Conservation (phyloP, 164 flowering plant genomes). For the Magnolia officinalis region DNA sequence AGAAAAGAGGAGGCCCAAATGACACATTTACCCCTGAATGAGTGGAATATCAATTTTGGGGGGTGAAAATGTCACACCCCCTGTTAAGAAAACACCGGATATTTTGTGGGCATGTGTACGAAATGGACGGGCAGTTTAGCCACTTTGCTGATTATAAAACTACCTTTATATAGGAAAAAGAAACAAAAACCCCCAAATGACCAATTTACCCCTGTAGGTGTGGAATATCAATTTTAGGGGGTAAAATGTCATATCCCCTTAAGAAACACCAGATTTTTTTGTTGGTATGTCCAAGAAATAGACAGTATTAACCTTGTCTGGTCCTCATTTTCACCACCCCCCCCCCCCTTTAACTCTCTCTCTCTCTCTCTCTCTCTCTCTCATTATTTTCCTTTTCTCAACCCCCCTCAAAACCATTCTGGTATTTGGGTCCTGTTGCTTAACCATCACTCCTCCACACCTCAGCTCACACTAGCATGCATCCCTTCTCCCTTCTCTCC, state of each 20-base stretch:
- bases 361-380: background rate
- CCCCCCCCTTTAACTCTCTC: too few relatives aligned
- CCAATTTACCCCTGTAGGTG: background rate
- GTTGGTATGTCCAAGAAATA: background rate
- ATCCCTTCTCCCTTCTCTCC: background rate
- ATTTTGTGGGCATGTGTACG: background rate
- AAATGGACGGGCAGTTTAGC: background rate
- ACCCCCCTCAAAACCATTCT: background rate
- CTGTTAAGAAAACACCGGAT: background rate
- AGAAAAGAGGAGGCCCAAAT: background rate
- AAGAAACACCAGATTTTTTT: constrained; percentile 3
- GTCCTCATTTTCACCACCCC: background rate
- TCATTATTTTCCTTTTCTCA: background rate
- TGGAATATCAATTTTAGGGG: background rate
- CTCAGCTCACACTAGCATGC: background rate
- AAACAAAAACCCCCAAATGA: background rate
- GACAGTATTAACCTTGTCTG: constrained; percentile 5
- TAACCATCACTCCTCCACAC: background rate
- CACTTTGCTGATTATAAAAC: background rate
- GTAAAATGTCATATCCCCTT: background rate
- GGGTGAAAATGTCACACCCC: background rate
- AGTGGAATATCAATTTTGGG: background rate
- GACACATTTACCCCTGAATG: background rate
- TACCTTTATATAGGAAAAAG: background rate
- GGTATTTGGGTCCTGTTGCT: background rate